phyloP scores from a whole-genome alignment of 225 moss, liverwort and hornwort species.

The Neckera pumila region DNA sequence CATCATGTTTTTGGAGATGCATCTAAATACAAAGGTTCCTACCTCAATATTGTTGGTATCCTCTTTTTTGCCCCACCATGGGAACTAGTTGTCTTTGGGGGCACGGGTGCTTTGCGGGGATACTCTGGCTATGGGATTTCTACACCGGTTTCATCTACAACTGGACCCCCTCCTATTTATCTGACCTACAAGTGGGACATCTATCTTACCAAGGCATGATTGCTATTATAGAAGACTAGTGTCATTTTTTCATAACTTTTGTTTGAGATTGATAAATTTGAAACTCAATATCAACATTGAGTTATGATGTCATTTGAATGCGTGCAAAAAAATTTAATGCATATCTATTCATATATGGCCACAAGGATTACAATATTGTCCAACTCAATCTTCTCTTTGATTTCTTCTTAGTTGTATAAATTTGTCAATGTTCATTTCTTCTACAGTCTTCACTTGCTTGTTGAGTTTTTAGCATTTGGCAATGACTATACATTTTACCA shows the following conservation, averaged over 20 bases:
- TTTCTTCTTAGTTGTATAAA: neutral
- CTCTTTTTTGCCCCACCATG: neutral
- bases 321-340: no score
- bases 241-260: accelerated
- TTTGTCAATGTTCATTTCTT: neutral
- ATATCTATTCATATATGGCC: neutral
- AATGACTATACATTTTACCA: no score
- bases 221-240: neutral
- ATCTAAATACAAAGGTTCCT: neutral
- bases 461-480: neutral
- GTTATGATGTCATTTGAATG: no score
- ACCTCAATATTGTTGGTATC: neutral
- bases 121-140: neutral
- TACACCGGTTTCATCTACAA: neutral
- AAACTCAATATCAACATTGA: neutral
- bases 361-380: neutral
- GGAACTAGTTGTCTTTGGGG: neutral
- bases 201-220: neutral
- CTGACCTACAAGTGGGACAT: neutral
- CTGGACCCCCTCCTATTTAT: neutral
- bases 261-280: neutral
- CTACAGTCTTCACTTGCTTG: neutral
- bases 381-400: neutral
- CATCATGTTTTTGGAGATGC: neutral
- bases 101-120: neutral